Conservation (phyloP, 139 green algal species). For the Ettlia oleoabundans region DNA sequence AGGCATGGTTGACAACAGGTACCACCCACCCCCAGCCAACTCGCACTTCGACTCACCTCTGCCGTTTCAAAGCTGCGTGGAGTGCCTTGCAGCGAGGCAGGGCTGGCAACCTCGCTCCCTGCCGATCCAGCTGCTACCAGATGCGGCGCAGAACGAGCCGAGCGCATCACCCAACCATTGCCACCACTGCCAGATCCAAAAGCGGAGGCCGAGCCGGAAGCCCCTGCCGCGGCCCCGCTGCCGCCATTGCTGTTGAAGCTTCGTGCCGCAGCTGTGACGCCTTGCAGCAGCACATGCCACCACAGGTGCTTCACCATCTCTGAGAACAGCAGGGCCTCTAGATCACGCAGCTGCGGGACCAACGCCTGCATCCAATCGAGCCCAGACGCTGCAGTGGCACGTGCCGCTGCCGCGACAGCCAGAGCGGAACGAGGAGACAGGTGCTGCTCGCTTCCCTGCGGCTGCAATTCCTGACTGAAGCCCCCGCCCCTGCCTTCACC, state of each 20-base stretch:
- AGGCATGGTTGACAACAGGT: too few relatives aligned
- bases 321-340: constrained; percentile 70
- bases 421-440: background rate
- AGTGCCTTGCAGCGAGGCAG: constrained; percentile 12
- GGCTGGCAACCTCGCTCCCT: background rate
- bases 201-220: background rate
- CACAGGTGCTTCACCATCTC: constrained; percentile 64
- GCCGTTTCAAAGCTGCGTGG: constrained; percentile 36
- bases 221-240: too few relatives aligned
- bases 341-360: constrained; percentile 58
- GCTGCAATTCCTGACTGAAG: background rate
- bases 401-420: background rate
- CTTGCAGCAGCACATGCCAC: constrained; percentile 51
- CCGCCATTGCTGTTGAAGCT: background rate
- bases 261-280: constrained; percentile 3
- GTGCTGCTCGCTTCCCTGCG: background rate
- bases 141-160: background rate
- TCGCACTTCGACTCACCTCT: background rate
- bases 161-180: too few relatives aligned
- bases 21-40: background rate
- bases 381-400: background rate
- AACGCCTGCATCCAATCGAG: constrained; percentile 47
- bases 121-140: background rate
- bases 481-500: constrained; percentile 11
- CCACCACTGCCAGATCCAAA: background rate